A percentile compares a stretch with the other conserved stretches of the same genome.
phyloP scores from a whole-genome alignment of 331 rosid species.

The Acacia concinna region DNA sequence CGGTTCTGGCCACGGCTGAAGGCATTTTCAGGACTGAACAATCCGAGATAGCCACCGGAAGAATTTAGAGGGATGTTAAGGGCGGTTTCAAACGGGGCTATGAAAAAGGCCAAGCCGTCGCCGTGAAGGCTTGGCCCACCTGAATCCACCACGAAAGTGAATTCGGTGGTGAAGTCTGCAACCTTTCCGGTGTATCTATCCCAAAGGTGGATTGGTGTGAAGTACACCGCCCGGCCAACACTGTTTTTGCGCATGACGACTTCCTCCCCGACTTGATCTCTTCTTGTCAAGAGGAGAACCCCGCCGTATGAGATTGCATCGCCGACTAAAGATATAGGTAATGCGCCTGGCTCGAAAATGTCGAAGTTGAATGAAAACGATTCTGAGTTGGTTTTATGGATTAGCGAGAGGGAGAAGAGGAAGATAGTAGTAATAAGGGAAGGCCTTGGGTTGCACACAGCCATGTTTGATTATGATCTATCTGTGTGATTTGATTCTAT shows the following conservation, averaged over 20 bases:
- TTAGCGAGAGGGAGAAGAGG: slow-evolving; percentile 16
- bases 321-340: slow-evolving; percentile 5
- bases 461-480: neutral
- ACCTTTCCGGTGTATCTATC: slow-evolving; percentile 17
- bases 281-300: neutral
- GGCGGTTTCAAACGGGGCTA: slow-evolving; percentile 31
- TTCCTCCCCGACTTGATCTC: neutral
- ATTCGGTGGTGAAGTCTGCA: slow-evolving; percentile 50
- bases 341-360: slow-evolving; percentile 5
- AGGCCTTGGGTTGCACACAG: neutral
- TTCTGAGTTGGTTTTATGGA: slow-evolving; percentile 9
- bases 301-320: slow-evolving; percentile 14
- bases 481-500: neutral
- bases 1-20: slow-evolving; percentile 24
- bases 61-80: slow-evolving; percentile 20
- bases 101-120: slow-evolving; percentile 53
- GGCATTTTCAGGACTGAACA: slow-evolving; percentile 33
- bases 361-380: slow-evolving; percentile 38
- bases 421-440: neutral
- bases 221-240: slow-evolving; percentile 30
- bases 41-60: slow-evolving; percentile 43
- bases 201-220: slow-evolving; percentile 32
- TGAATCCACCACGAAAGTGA: slow-evolving; percentile 42
- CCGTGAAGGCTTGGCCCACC: slow-evolving; percentile 12
- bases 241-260: neutral